These are phyloP conservation scores for Carallia brachiata DNA, from an alignment of 345 rosid genomes.

Conservation along the genomic window DNA sequence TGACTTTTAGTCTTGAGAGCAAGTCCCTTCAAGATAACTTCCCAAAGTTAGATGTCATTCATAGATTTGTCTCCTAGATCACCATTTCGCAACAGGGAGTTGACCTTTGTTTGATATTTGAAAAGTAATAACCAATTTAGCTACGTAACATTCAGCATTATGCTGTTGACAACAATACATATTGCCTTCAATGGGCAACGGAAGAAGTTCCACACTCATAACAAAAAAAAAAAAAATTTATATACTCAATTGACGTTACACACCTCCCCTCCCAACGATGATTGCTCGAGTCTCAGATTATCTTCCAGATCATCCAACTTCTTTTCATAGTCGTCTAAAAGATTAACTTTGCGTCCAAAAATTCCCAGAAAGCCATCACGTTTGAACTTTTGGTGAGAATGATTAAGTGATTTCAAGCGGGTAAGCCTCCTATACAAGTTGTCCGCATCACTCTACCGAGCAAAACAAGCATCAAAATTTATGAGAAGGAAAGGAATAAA, in stretches of 20 bases:
- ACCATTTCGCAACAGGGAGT: too few relatives aligned
- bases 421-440: slow-evolving; percentile 58
- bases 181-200: too few relatives aligned
- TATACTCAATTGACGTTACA: slow-evolving; percentile 11
- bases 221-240: background rate
- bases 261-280: slow-evolving; percentile 59
- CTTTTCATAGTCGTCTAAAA: slow-evolving; percentile 56
- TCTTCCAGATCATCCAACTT: slow-evolving; percentile 66
- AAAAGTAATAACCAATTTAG: too few relatives aligned
- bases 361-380: slow-evolving; percentile 76
- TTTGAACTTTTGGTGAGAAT: slow-evolving; percentile 31
- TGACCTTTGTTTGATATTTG: too few relatives aligned
- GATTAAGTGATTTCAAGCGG: slow-evolving; percentile 40
- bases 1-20: background rate
- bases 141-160: too few relatives aligned
- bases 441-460: slow-evolving; percentile 58
- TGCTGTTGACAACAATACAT: too few relatives aligned
- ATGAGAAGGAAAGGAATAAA: background rate
- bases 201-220: too few relatives aligned
- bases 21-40: slow-evolving; percentile 2
- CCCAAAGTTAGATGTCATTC: background rate
- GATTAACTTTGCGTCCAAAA: slow-evolving; percentile 60
- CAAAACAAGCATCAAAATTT: slow-evolving; percentile 13
- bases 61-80: background rate
- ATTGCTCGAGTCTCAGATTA: slow-evolving; percentile 54